phyloP scores from a whole-genome alignment of 805 yeast genomes.

The Candida vartiovaarae region DNA sequence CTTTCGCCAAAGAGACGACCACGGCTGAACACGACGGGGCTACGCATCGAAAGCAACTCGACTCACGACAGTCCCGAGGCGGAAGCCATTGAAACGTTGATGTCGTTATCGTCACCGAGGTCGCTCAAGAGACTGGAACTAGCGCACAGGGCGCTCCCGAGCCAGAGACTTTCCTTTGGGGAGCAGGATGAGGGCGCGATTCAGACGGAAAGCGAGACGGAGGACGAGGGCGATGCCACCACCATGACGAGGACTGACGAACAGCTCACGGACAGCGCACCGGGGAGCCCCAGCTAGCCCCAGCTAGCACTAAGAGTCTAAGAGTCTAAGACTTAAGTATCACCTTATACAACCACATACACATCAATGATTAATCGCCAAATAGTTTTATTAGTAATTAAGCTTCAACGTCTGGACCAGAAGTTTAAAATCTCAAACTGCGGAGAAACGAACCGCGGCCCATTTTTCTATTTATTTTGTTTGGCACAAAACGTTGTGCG shows the following conservation, averaged over 20 bases:
- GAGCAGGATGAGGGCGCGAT: slow-evolving; percentile 12
- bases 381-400: too few relatives aligned
- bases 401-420: too few relatives aligned
- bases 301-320: too few relatives aligned
- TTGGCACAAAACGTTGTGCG: too few relatives aligned
- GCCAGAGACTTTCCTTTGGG: slow-evolving; percentile 20
- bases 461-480: too few relatives aligned
- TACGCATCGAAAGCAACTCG: slow-evolving; percentile 1
- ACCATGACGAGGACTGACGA: too few relatives aligned
- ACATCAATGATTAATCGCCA: too few relatives aligned
- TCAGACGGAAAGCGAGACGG: slow-evolving; percentile 13
- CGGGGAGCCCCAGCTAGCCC: background rate
- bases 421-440: too few relatives aligned
- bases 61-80: slow-evolving; percentile 26
- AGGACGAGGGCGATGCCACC: slow-evolving; percentile 1
- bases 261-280: background rate
- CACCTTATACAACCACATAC: too few relatives aligned
- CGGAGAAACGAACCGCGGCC: too few relatives aligned
- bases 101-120: slow-evolving; percentile 29
- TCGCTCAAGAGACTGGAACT: slow-evolving; percentile 4
- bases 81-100: slow-evolving; percentile 34
- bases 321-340: too few relatives aligned
- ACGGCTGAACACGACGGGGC: background rate
- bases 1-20: slow-evolving; percentile 22
- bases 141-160: slow-evolving; percentile 9